Conservation (phyloP, 768 basidiomycete species). For the Leucosporidium yakuticum region DNA sequence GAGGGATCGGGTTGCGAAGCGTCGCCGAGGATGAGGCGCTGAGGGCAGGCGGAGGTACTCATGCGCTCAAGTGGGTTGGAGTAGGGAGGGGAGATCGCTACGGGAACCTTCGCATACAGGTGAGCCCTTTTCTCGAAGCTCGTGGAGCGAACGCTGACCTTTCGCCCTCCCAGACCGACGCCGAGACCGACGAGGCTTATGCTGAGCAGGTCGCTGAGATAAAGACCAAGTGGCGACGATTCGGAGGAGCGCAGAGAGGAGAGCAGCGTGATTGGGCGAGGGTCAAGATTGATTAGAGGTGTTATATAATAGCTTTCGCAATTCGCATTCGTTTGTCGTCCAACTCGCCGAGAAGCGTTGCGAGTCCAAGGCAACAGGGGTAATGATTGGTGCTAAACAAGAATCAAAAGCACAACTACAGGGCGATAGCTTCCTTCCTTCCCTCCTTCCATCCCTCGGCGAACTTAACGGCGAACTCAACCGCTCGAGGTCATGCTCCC, state of each 20-base stretch:
- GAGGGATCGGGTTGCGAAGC: slow-evolving; percentile 19
- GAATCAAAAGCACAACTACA: too few species aligned
- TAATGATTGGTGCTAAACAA: too few species aligned
- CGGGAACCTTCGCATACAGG: slow-evolving; percentile 6
- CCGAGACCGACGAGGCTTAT: slow-evolving; percentile 13
- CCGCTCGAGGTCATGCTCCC: too few species aligned
- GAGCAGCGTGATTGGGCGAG: slow-evolving; percentile 17
- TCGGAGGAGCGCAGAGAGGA: slow-evolving; percentile 7
- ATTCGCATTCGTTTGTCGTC: too few species aligned
- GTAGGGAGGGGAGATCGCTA: slow-evolving; percentile 12
- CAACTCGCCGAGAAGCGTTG: too few species aligned
- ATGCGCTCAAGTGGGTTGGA: slow-evolving; percentile 17
- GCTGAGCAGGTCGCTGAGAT: slow-evolving; percentile 20
- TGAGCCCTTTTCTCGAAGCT: not conserved
- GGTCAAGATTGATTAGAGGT: slow-evolving; percentile 7
- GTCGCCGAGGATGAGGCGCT: slow-evolving; percentile 22
- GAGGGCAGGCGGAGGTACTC: not conserved
- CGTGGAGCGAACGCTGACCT: not conserved
- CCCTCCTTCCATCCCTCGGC: too few species aligned
- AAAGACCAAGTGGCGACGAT: slow-evolving; percentile 25
- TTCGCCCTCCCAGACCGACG: slow-evolving; percentile 2
- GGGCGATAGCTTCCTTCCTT: too few species aligned
- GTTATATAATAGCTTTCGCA: too few species aligned
- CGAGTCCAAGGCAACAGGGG: too few species aligned
- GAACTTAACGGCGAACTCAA: too few species aligned